phyloP scores from a whole-genome alignment of 257 asterid genomes.

The Solanum pinnatisectum region DNA sequence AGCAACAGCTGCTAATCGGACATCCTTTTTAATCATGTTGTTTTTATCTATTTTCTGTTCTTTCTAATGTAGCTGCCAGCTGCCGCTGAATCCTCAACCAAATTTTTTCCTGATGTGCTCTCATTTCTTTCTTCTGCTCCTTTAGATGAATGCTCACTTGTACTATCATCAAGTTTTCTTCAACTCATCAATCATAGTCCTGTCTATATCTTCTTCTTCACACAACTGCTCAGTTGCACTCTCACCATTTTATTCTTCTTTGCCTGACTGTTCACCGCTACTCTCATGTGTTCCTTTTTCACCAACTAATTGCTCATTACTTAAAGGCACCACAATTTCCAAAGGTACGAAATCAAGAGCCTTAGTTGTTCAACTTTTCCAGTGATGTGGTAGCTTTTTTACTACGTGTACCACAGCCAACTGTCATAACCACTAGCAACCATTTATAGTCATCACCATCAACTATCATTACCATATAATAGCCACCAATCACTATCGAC shows the following conservation, averaged over 20 bases:
- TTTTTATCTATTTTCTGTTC: not conserved
- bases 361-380: not conserved
- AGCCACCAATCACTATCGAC: no score
- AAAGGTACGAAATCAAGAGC: not conserved
- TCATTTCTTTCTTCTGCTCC: not conserved
- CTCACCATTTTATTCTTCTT: not conserved
- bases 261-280: not conserved
- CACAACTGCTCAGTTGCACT: not conserved
- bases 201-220: not conserved
- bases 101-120: not conserved
- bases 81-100: not conserved
- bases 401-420: not conserved
- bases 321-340: not conserved
- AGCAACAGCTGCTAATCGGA: not conserved
- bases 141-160: not conserved
- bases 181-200: not conserved
- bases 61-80: not conserved
- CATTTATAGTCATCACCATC: not conserved
- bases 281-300: not conserved
- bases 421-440: not conserved
- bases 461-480: not conserved
- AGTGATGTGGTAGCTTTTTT: not conserved
- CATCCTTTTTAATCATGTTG: not conserved
- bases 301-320: not conserved
- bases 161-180: not conserved